Evolutionary conservation across 108 stramenopile species (phyloP).

Genomic region (Heterococcus sp.): DNA sequence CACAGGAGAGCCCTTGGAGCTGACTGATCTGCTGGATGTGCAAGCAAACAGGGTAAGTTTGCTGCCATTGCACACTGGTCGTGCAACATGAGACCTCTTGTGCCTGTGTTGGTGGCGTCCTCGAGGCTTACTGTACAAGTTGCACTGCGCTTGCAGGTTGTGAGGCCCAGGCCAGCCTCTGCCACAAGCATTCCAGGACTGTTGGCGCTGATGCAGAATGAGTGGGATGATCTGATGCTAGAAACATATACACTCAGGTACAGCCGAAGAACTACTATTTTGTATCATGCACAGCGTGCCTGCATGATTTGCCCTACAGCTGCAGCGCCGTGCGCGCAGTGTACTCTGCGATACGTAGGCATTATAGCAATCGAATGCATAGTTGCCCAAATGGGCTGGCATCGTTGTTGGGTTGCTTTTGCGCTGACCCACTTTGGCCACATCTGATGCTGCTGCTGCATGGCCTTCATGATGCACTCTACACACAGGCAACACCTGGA

Average conservation of each 20-base stretch:
- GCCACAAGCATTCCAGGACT: conserved; percentile 50
- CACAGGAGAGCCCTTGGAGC: conserved; percentile 40
- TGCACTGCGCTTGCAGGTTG: conserved; percentile 1
- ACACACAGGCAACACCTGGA: conserved; percentile 48
- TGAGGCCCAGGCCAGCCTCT: conserved; percentile 44
- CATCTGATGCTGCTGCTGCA: too few relatives aligned
- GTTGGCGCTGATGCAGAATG: conserved; percentile 51
- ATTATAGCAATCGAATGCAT: too few relatives aligned
- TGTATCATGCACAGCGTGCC: too few relatives aligned
- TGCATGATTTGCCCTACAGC: too few relatives aligned
- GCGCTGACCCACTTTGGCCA: too few relatives aligned
- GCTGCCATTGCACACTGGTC: neutral
- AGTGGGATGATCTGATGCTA: conserved; percentile 57
- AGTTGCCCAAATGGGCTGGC: too few relatives aligned
- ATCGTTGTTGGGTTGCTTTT: too few relatives aligned
- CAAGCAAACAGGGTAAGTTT: conserved; percentile 7
- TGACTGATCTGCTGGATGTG: conserved; percentile 46
- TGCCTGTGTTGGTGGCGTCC: too few relatives aligned
- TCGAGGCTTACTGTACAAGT: neutral
- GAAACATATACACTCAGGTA: conserved; percentile 51
- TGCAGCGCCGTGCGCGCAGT: too few relatives aligned
- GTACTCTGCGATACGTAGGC: too few relatives aligned
- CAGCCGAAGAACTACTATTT: too few relatives aligned
- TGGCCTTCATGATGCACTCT: too few relatives aligned
- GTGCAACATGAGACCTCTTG: neutral